Percentiles rank a stretch among this genome's conserved stretches.
phyloP scores from a whole-genome alignment of 139 green algal genomes.

The Edaphochlamys debaryana region DNA sequence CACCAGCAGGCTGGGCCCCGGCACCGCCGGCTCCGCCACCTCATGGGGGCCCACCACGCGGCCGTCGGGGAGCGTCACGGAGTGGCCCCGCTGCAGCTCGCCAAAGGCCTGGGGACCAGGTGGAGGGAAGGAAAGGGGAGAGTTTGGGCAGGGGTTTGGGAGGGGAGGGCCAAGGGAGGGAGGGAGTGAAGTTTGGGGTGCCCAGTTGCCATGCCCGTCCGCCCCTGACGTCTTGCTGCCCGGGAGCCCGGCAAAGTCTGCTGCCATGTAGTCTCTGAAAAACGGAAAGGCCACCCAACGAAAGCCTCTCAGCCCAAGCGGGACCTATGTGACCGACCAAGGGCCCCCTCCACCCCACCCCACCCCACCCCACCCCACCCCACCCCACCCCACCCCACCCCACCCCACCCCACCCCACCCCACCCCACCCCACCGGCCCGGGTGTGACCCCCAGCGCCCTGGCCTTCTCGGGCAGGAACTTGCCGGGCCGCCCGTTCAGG shows the following conservation, averaged over 20 bases:
- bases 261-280: too few relatives aligned
- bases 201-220: too few relatives aligned
- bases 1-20: conserved; percentile 85
- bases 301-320: too few relatives aligned
- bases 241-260: too few relatives aligned
- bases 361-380: too few relatives aligned
- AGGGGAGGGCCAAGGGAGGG: not conserved
- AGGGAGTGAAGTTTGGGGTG: not conserved
- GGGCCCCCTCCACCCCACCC: too few relatives aligned
- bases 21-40: conserved; percentile 79
- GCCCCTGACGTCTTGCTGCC: too few relatives aligned
- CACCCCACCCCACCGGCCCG: conserved; percentile 42
- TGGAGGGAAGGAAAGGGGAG: not conserved
- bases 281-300: too few relatives aligned
- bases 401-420: not conserved
- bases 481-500: conserved; percentile 82
- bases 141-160: too few relatives aligned
- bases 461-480: conserved; percentile 88
- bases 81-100: conserved; percentile 78
- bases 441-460: conserved; percentile 75
- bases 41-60: conserved; percentile 62
- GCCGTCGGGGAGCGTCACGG: conserved; percentile 66
- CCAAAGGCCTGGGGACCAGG: conserved; percentile 67
- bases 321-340: too few relatives aligned
- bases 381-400: too few relatives aligned